These are phyloP conservation scores for Quercus alba DNA, from an alignment of 306 rosid genomes.

Conservation along the genomic window DNA sequence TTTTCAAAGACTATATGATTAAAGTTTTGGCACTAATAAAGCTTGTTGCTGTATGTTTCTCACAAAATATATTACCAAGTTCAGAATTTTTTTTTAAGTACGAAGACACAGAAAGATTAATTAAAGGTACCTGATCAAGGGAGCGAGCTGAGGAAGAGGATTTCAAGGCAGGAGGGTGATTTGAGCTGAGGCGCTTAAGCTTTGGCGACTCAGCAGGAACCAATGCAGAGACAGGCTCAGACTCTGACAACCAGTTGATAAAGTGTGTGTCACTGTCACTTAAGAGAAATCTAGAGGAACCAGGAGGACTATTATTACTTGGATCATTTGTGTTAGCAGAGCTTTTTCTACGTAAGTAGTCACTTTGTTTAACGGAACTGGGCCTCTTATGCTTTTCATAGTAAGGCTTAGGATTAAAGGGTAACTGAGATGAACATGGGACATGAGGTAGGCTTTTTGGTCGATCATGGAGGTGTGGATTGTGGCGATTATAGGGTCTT, in stretches of 20 bases:
- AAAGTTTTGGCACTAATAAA: no score
- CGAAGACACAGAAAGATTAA: neutral
- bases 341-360: slow-evolving; percentile 39
- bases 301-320: neutral
- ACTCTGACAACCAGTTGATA: slow-evolving; percentile 50
- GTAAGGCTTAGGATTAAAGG: slow-evolving; percentile 56
- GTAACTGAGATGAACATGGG: slow-evolving; percentile 74
- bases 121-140: slow-evolving; percentile 51
- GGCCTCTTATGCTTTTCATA: slow-evolving; percentile 42
- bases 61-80: neutral
- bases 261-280: slow-evolving; percentile 40
- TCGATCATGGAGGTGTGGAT: slow-evolving; percentile 19
- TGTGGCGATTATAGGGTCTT: slow-evolving; percentile 13
- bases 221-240: slow-evolving; percentile 21
- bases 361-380: slow-evolving; percentile 35
- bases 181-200: slow-evolving; percentile 16
- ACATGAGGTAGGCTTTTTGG: slow-evolving; percentile 31
- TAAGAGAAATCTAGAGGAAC: slow-evolving; percentile 47
- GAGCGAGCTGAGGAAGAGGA: slow-evolving; percentile 44
- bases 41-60: neutral
- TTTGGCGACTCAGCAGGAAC: slow-evolving; percentile 23
- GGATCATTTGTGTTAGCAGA: slow-evolving; percentile 42
- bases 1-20: neutral
- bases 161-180: slow-evolving; percentile 22
- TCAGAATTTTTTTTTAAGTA: neutral